These are phyloP conservation scores for Solanum virginianum DNA, from an alignment of 257 asterid genomes.

Conservation along the genomic window DNA sequence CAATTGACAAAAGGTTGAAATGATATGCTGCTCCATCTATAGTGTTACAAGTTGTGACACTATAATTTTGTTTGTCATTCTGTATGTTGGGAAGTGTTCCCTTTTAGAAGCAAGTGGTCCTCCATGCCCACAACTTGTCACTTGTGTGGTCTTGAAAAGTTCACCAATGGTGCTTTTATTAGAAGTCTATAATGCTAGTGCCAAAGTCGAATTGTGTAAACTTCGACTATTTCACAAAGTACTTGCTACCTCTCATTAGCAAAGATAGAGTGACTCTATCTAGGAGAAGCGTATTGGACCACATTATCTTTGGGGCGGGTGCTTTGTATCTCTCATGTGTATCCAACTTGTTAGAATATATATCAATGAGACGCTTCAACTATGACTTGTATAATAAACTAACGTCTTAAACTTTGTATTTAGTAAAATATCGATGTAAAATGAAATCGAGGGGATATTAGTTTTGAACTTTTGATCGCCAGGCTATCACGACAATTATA, in stretches of 20 bases:
- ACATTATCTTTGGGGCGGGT: neutral
- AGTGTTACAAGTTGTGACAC: neutral
- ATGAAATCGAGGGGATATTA: neutral
- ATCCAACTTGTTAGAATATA: neutral
- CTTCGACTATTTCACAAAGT: neutral
- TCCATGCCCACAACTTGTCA: neutral
- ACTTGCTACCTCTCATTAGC: neutral
- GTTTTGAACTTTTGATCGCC: neutral
- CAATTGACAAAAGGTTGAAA: neutral
- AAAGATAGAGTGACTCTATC: too few species aligned
- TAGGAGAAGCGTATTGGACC: neutral
- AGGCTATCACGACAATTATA: neutral
- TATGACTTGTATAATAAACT: neutral
- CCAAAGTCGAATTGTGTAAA: accelerated
- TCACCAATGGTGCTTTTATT: neutral
- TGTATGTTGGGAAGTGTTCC: neutral
- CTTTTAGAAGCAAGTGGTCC: neutral
- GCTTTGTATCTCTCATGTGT: neutral
- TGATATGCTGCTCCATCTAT: neutral
- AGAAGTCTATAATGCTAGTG: neutral
- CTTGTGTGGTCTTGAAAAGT: neutral
- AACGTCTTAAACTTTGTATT: neutral
- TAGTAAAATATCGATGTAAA: neutral
- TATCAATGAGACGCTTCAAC: neutral
- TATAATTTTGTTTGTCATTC: neutral